Percentiles rank a stretch among this genome's conserved stretches.
Evolutionary conservation across 2,329 filamentous ascomycete genomes (phyloP).

Genomic region (Fonsecaea monophora): DNA sequence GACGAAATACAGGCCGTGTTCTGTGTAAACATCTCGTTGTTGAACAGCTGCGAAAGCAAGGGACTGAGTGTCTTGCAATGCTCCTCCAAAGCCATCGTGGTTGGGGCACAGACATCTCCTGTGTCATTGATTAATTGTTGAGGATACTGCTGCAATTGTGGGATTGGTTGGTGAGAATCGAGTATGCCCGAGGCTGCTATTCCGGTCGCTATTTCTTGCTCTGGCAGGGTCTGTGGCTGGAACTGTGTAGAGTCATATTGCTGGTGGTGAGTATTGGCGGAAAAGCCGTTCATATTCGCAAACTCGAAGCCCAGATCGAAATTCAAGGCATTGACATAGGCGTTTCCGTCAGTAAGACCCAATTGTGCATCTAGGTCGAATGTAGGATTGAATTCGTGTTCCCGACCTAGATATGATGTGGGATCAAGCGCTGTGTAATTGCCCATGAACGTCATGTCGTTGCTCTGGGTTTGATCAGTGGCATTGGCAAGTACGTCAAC

Average conservation of each 20-base stretch:
- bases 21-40: slow-evolving; percentile 33
- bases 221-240: neutral
- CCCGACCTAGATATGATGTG: neutral
- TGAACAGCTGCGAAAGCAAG: slow-evolving; percentile 37
- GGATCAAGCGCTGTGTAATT: neutral
- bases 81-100: slow-evolving; percentile 13
- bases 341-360: neutral
- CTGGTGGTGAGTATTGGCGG: neutral
- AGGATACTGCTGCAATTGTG: neutral
- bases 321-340: slow-evolving; percentile 4
- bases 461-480: neutral
- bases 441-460: neutral
- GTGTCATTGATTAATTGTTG: neutral
- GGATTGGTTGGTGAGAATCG: neutral
- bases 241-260: neutral
- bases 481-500: neutral
- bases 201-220: neutral
- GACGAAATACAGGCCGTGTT: slow-evolving; percentile 2
- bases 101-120: neutral
- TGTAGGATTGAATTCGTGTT: neutral
- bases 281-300: neutral
- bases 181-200: neutral
- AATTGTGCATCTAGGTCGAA: neutral
- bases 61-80: slow-evolving; percentile 28
- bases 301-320: slow-evolving; percentile 1